phyloP scores from a whole-genome alignment of 2,329 filamentous ascomycete species.

The Mycosphaerella arachidis region DNA sequence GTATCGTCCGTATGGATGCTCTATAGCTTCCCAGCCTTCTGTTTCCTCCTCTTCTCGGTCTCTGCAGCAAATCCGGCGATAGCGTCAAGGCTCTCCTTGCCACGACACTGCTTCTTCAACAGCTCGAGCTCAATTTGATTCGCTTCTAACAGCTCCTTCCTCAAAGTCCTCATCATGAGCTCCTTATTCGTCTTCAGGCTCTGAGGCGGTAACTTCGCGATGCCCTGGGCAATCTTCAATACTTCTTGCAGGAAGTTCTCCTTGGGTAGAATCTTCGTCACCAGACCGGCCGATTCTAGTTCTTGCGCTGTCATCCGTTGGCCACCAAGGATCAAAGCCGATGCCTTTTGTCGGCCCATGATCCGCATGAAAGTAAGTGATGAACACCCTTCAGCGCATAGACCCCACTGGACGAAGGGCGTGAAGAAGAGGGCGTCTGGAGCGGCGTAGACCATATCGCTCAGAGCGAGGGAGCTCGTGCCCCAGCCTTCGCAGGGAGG shows the following conservation, averaged over 20 bases:
- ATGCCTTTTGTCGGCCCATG: constrained; percentile 24
- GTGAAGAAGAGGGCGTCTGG: constrained; percentile 24
- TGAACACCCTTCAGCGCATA: constrained; percentile 23
- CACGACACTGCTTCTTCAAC: constrained; percentile 16
- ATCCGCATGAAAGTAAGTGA: constrained; percentile 15
- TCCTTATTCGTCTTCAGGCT: constrained; percentile 20
- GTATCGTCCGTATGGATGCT: neutral
- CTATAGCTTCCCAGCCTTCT: constrained; percentile 18
- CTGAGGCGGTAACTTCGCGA: constrained; percentile 17
- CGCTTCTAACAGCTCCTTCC: constrained; percentile 18
- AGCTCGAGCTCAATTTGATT: constrained; percentile 19
- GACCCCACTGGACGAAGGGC: constrained; percentile 24
- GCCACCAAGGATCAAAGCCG: constrained; percentile 20
- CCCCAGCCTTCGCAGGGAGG: constrained; percentile 9
- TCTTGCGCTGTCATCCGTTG: constrained; percentile 18
- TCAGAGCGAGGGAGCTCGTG: constrained; percentile 17
- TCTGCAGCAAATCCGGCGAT: constrained; percentile 19
- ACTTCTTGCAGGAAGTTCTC: constrained; percentile 19
- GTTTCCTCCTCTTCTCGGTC: constrained; percentile 23
- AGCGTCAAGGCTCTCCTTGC: constrained; percentile 19
- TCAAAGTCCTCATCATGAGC: constrained; percentile 17
- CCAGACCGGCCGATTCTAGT: constrained; percentile 16
- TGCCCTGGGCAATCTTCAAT: constrained; percentile 18
- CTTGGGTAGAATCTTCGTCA: constrained; percentile 17
- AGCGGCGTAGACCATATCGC: constrained; percentile 22